A percentile compares a stretch with the other conserved stretches of the same genome.
Evolutionary conservation across 1,139 yeast species (phyloP).

Genomic region (Yamadazyma mexicana): DNA sequence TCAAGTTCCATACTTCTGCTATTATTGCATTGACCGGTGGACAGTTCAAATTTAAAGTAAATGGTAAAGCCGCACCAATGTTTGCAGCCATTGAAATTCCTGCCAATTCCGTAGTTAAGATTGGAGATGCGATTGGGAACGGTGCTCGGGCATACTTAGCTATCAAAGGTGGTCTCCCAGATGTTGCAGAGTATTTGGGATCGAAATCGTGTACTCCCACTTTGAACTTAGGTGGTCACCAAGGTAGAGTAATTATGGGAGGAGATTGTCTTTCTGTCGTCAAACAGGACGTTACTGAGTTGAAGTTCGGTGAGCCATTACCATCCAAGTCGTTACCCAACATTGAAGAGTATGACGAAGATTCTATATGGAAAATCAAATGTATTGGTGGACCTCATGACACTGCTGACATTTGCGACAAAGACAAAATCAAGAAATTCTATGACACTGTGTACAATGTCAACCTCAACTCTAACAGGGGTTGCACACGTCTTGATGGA

Average conservation of each 20-base stretch:
- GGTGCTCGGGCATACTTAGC: conserved; percentile 31
- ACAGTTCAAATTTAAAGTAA: conserved; percentile 23
- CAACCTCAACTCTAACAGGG: conserved; percentile 36
- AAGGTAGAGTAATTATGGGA: conserved; percentile 30
- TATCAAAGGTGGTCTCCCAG: conserved; percentile 34
- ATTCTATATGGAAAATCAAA: conserved; percentile 23
- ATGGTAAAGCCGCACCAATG: conserved; percentile 25
- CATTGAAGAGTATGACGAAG: conserved; percentile 18
- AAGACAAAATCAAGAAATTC: conserved; percentile 23
- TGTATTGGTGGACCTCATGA: conserved; percentile 37
- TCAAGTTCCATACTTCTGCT: conserved; percentile 28
- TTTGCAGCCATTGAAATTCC: conserved; percentile 27
- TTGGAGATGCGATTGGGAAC: conserved; percentile 25
- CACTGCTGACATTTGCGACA: conserved; percentile 30
- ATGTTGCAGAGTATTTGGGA: conserved; percentile 32
- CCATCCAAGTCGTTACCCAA: conserved; percentile 20
- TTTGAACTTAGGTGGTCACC: conserved; percentile 34
- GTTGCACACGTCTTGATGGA: conserved; percentile 34
- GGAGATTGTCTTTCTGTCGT: conserved; percentile 31
- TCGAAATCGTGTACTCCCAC: conserved; percentile 36
- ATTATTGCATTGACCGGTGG: conserved; percentile 26
- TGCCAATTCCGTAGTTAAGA: conserved; percentile 22
- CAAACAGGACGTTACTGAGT: conserved; percentile 7
- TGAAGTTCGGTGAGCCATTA: conserved; percentile 18
- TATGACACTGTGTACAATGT: conserved; percentile 25